Base-by-base conservation (phyloP, 768 basidiomycete genomes). In the Guyanaporus albipodus region DNA sequence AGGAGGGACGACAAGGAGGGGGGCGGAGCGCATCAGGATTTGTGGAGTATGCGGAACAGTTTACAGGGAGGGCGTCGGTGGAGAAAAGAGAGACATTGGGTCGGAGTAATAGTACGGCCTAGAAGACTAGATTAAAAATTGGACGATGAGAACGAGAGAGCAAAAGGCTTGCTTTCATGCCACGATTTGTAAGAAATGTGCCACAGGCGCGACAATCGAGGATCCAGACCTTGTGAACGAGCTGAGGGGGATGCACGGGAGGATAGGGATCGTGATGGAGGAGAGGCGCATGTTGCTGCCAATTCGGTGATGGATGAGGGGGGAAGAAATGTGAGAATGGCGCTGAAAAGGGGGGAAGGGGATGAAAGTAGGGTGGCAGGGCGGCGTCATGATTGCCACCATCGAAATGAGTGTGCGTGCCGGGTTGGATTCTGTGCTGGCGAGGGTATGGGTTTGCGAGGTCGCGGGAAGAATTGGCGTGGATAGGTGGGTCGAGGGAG, bases 31-130 rank as follows among this genome's bases (percentile, higher is more conserved):
- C 69, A 27, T 77, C 72, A 19, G 71, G 72, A 50, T 68, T 73
- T 27, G 78, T 64, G 19, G 77, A 70, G 55, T 78, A 82, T 11
- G 81, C 79, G 4, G 87, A 86, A 62, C 87, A 89, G 58, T 89
- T 87, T 45, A 78, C 67, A 1, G 88, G 90, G 26, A 84, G 68
- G 23, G 87, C 85, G 63, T 92, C 90, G 36, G 87, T 87, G 8
- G 86, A 90, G 62, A 82, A 93, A 36, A 92, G 78, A 35, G 89
- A 79, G 57, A 91, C 83, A 46, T 82, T 83, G 0, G 89, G 88
- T 45, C 83, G 79, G 44, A 91, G 74, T 18, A 92, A 74, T n/a
- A 91, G 74, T 32, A 91, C 88, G 38, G 89, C 89, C 88, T 90
- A 57, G 24, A 53, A 17, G 38, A 39, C 29, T 4, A 10, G 27